Conservation (phyloP, 352 stramenopile genomes). For the Globisporangium nodosum region DNA sequence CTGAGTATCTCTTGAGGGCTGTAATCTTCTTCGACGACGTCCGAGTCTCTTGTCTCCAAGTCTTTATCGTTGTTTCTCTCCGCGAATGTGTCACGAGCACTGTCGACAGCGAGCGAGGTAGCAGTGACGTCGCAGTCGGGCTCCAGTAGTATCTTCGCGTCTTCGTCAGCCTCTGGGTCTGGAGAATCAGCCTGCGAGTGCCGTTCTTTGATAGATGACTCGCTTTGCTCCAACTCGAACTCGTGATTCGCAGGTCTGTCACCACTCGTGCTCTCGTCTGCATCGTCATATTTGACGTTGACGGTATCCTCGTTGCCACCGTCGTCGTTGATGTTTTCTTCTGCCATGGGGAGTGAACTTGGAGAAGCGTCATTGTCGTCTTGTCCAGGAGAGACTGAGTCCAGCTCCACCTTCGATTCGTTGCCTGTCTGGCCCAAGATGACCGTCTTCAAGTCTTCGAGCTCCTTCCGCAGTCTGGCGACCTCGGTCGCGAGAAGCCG, state of each 20-base stretch:
- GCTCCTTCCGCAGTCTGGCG: slow-evolving; percentile 22
- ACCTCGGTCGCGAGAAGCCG: slow-evolving; percentile 26
- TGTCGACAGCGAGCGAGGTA: neutral
- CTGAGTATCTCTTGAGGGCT: neutral
- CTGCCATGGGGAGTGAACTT: neutral
- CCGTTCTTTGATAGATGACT: neutral
- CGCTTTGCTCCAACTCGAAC: neutral
- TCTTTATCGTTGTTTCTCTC: neutral
- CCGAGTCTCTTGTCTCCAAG: neutral
- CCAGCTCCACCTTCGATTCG: neutral
- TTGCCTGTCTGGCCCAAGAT: neutral
- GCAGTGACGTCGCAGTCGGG: neutral
- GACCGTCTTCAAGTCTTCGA: slow-evolving; percentile 10
- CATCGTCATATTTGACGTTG: neutral
- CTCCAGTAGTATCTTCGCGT: neutral
- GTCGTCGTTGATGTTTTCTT: too few species aligned
- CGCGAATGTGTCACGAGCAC: neutral
- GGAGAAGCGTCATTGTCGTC: neutral
- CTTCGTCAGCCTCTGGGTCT: neutral
- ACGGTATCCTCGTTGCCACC: too few species aligned
- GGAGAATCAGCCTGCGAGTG: neutral
- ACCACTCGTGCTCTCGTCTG: neutral
- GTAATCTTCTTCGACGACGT: neutral
- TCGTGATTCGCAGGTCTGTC: neutral
- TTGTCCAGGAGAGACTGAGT: neutral